Conservation (phyloP, 2,329 filamentous ascomycete genomes). For the Xylariaceae sp. region DNA sequence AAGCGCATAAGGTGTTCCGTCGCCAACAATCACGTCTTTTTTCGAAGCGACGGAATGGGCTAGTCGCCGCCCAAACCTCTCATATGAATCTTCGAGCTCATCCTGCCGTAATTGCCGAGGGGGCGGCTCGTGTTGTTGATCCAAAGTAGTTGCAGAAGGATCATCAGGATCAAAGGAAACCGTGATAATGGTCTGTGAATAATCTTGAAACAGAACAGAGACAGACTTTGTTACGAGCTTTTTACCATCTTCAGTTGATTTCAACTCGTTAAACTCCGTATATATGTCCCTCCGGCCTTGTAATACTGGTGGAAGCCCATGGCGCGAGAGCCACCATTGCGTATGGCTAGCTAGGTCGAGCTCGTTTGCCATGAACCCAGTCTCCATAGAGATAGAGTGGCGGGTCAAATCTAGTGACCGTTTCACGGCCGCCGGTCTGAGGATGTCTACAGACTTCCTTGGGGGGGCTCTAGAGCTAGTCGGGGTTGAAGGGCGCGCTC, state of each 20-base stretch:
- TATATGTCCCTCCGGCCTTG: constrained; percentile 79
- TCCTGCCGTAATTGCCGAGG: constrained; percentile 81
- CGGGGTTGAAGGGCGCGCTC: constrained; percentile 39
- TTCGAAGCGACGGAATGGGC: constrained; percentile 62
- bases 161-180: constrained; percentile 73
- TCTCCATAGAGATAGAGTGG: constrained; percentile 66
- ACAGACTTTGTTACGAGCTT: constrained; percentile 71
- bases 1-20: constrained; percentile 73
- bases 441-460: constrained; percentile 61
- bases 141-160: constrained; percentile 64
- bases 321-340: constrained; percentile 83
- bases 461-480: constrained; percentile 35
- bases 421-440: constrained; percentile 44
- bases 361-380: constrained; percentile 81
- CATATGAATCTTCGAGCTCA: constrained; percentile 81
- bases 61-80: constrained; percentile 73
- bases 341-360: constrained; percentile 69
- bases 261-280: constrained; percentile 74
- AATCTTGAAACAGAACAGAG: constrained; percentile 88
- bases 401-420: constrained; percentile 71
- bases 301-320: constrained; percentile 72
- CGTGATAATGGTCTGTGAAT: constrained; percentile 87
- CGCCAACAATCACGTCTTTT: constrained; percentile 75
- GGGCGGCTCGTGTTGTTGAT: constrained; percentile 82
- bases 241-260: constrained; percentile 62